Base-by-base conservation (phyloP, 768 basidiomycete genomes). In the Kwoniella sp. region DNA sequence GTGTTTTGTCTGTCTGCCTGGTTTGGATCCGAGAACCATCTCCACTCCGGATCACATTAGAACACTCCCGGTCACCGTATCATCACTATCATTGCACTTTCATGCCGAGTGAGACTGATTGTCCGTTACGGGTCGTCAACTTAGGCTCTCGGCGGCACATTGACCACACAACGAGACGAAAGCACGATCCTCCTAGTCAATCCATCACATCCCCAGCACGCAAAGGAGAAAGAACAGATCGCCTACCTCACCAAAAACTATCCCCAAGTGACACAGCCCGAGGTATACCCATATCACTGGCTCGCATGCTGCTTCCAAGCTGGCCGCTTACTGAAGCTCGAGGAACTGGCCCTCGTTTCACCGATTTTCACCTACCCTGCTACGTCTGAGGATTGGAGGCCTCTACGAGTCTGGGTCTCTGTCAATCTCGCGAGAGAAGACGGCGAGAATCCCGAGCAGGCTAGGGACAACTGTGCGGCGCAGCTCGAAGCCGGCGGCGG, bases 321-420 rank as follows among this genome's bases (percentile, higher is more conserved):
- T 5, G n/a, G 48, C 20, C 13, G 13, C 1, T 28, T 58, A 1
- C n/a, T 71, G 7, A 15, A 45, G 9, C 37, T 58, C 11, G 51
- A 53, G 15, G 45, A 58, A 4, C 45, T 71, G 29, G 22, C 29
- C 2, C 11, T 47, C 4, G 26, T 60, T 8, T 31, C 54, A 11
- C 70, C 70, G 11, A 52, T 67, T 7, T 72, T 76, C 54, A 55
- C 59, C 4, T 58, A 69, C 61, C 72, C 70, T 1, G 50, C 53
- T 34, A n/a, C 28, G 1, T 29, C 48, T 5, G 51, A 34, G 5
- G 47, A 67, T 11, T 54, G 58, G 31, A 50, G 63, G 20, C 75
- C 75, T 1, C 51, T 77, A 2, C 51, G 59, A 56, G 55, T 57
- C 20, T 77, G 75, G 75, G 70, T 74, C 13, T 74, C 73, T 15